phyloP scores from a whole-genome alignment of 805 yeast species.

The Wickerhamiella kazuoi region DNA sequence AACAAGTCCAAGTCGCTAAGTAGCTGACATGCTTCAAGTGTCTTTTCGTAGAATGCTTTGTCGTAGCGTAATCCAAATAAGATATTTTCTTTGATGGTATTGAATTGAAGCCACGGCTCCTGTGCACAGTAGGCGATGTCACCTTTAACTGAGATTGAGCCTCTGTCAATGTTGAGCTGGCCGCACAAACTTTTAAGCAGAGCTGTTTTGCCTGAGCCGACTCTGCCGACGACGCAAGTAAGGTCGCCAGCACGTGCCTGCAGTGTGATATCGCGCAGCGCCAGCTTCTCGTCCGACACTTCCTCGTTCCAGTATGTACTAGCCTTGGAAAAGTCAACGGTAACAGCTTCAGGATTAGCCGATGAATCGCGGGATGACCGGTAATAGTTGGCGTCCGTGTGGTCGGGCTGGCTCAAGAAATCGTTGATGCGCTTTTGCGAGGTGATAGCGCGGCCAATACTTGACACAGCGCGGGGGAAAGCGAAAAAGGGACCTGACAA shows the following conservation, averaged over 20 bases:
- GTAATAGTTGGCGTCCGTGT: conserved; percentile 3
- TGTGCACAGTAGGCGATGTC: conserved; percentile 69
- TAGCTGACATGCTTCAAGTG: conserved; percentile 71
- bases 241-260: conserved; percentile 57
- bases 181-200: conserved; percentile 63
- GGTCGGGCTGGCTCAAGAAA: conserved; percentile 10
- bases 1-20: conserved; percentile 51
- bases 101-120: conserved; percentile 88
- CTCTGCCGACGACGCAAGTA: conserved; percentile 73
- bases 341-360: conserved; percentile 1
- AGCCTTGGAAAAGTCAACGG: conserved; percentile 5
- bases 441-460: conserved; percentile 7
- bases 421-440: conserved; percentile 10
- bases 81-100: conserved; percentile 69
- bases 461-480: conserved; percentile 8
- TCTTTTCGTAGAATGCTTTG: conserved; percentile 53
- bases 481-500: conserved; percentile 21
- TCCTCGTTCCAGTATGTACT: conserved; percentile 6
- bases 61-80: conserved; percentile 71
- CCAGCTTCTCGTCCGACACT: neutral
- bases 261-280: conserved; percentile 31
- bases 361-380: neutral
- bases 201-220: conserved; percentile 82
- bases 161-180: conserved; percentile 52
- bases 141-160: conserved; percentile 50